Conservation (phyloP, 176 grass and related monocot genomes). For the Pontederia crassipes region DNA sequence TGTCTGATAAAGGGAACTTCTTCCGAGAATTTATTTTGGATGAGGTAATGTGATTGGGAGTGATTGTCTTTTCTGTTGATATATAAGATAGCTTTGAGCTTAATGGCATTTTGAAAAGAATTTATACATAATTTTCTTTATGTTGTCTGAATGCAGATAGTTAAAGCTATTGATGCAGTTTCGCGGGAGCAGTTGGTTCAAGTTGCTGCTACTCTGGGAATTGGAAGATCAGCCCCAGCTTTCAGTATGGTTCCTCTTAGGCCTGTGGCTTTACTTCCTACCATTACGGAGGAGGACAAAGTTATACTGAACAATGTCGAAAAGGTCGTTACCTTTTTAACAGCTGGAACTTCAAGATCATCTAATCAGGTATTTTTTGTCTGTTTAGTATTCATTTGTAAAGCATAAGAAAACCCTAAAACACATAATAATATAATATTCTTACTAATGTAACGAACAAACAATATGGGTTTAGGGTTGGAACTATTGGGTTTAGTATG, state of each 20-base stretch:
- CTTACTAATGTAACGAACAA: no score
- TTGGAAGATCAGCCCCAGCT: slow-evolving; percentile 52
- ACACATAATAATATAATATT: no score
- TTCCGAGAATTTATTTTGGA: slow-evolving; percentile 94
- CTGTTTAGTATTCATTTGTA: no score
- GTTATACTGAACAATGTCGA: slow-evolving; percentile 90
- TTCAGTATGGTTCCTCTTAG: slow-evolving; percentile 80
- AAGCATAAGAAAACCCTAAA: no score
- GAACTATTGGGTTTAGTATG: no score
- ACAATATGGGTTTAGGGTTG: no score
- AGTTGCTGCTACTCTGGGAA: slow-evolving; percentile 47
- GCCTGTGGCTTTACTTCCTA: slow-evolving; percentile 51
- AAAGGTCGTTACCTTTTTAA: slow-evolving; percentile 79
- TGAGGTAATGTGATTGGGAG: slow-evolving; percentile 42
- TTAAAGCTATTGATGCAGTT: slow-evolving; percentile 94
- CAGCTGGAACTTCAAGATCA: slow-evolving; percentile 47
- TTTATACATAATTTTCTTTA: not conserved
- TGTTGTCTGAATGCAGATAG: slow-evolving; percentile 34
- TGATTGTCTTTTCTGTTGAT: no score
- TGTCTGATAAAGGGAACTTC: slow-evolving; percentile 85
- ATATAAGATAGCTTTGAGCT: no score
- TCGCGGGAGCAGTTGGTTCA: slow-evolving; percentile 87
- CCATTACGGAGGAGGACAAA: slow-evolving; percentile 84
- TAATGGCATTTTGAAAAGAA: not conserved
- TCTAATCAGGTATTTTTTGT: slow-evolving; percentile 31